Conservation (phyloP, 176 grass and related monocot genomes). For the Lolium rigidum region DNA sequence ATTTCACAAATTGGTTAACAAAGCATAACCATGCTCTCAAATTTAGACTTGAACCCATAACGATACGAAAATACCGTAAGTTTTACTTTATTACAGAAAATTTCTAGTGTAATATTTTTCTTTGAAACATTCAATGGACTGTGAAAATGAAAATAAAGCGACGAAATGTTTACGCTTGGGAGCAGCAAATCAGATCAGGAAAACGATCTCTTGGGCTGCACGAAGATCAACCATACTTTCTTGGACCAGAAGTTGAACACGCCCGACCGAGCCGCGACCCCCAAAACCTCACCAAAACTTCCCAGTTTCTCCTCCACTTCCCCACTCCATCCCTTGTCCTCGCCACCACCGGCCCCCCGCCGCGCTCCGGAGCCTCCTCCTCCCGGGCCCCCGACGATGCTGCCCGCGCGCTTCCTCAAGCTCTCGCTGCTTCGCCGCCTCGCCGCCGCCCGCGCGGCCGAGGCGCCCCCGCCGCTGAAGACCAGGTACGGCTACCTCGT, state of each 20-base stretch:
- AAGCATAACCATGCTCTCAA: neutral
- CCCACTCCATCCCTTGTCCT: neutral
- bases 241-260: constrained; percentile 49
- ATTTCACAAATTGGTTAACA: neutral
- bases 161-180: neutral
- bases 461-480: constrained; percentile 8
- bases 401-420: constrained; percentile 45
- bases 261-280: neutral
- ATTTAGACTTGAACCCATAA: neutral
- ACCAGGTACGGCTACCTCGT: constrained; percentile 23
- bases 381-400: constrained; percentile 34
- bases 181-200: neutral
- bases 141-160: neutral
- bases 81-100: too few species aligned
- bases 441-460: neutral
- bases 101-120: too few species aligned
- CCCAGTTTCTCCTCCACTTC: constrained; percentile 12
- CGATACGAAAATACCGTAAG: neutral
- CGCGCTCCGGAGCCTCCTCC: constrained; percentile 12
- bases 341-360: neutral
- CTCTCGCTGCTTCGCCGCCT: constrained; percentile 50
- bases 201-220: constrained; percentile 30
- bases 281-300: constrained; percentile 23
- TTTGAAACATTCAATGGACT: neutral
- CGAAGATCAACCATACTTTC: constrained; percentile 35